Evolutionary conservation across 306 rosid genomes (phyloP).

Genomic region (Fragaria ananassa): DNA sequence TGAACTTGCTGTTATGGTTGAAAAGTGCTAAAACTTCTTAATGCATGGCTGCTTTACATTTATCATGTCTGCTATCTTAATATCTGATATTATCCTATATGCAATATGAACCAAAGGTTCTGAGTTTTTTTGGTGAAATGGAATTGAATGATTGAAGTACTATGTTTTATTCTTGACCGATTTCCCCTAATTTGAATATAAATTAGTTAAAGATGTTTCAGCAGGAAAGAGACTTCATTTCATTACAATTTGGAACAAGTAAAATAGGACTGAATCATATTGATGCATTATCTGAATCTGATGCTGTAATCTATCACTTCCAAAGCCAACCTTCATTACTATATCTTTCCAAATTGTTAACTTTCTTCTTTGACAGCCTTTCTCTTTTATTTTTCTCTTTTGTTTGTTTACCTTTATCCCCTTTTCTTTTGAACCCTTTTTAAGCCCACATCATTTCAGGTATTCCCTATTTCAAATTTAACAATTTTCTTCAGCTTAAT

Average conservation of each 20-base stretch:
- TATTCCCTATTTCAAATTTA: conserved; percentile 7
- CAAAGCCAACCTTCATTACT: neutral
- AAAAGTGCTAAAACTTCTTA: conserved; percentile 11
- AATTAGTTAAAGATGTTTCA: neutral
- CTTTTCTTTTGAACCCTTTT: conserved; percentile 2
- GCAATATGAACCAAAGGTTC: conserved; percentile 2
- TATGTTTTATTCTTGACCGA: neutral
- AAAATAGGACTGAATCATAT: neutral
- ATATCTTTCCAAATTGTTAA: neutral
- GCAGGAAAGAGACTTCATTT: conserved; percentile 10
- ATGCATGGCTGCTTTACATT: neutral
- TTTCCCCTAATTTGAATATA: neutral
- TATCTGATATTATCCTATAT: conserved; percentile 1
- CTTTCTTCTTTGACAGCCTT: conserved; percentile 23
- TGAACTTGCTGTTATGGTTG: conserved; percentile 11
- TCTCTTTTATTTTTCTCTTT: neutral
- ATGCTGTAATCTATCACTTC: neutral
- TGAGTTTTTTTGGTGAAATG: neutral
- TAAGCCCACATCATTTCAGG: conserved; percentile 15
- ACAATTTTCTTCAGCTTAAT: neutral
- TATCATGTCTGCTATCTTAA: conserved; percentile 6
- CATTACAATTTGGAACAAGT: conserved; percentile 2
- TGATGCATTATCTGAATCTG: neutral
- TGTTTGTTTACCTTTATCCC: conserved; percentile 13
- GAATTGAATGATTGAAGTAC: neutral